Percentiles rank a stretch among this genome's conserved stretches.
These are phyloP conservation scores for Salvia splendens DNA, from an alignment of 257 asterid species.

Conservation along the genomic window DNA sequence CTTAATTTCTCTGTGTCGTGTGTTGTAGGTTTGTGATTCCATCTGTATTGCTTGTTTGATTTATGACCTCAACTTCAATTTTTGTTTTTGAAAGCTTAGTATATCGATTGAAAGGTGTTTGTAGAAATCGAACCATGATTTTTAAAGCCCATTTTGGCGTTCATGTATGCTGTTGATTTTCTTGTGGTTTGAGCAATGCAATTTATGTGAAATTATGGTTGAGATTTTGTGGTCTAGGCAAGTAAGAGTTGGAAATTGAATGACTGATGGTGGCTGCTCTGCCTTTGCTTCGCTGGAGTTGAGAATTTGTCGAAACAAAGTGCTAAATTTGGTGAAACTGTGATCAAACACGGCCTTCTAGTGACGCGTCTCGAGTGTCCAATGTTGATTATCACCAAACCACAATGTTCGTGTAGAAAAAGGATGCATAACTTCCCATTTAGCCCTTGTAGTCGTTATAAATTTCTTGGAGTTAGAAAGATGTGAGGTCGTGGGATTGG, in stretches of 20 bases:
- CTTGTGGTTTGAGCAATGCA: conserved; percentile 15
- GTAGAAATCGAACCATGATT: neutral
- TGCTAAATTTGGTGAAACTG: neutral
- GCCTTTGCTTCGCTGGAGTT: neutral
- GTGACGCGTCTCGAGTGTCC: too few species aligned
- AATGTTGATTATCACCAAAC: too few species aligned
- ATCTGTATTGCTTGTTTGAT: too few species aligned
- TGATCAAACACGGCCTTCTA: neutral
- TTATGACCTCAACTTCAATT: too few species aligned
- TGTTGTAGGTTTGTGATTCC: too few species aligned
- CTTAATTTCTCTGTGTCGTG: too few species aligned
- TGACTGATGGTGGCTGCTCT: neutral
- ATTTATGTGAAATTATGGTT: neutral
- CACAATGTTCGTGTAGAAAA: too few species aligned
- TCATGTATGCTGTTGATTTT: neutral
- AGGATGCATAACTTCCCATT: too few species aligned
- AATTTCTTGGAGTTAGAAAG: too few species aligned
- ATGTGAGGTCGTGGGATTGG: too few species aligned
- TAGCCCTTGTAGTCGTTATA: too few species aligned
- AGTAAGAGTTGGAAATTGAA: conserved; percentile 3
- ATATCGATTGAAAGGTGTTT: neutral
- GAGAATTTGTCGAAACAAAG: too few species aligned
- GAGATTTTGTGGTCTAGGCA: neutral
- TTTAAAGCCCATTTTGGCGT: neutral
- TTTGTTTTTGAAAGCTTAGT: neutral